These are phyloP conservation scores for Schwanniomyces polymorphus DNA, from an alignment of 805 yeast genomes.

Conservation along the genomic window DNA sequence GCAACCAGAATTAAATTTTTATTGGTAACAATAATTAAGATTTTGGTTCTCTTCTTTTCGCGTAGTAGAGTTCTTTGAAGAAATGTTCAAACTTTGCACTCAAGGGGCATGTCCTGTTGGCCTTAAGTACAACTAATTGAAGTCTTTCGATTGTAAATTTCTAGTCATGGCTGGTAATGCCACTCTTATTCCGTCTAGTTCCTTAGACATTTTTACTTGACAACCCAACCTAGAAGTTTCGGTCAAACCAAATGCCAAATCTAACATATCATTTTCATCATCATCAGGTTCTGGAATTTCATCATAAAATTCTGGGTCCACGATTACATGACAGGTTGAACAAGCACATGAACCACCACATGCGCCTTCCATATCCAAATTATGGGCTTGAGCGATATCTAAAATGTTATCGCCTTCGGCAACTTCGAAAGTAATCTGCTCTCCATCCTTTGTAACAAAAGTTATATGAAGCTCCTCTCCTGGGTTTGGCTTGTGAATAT, in stretches of 20 bases:
- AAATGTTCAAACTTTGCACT: too few relatives aligned
- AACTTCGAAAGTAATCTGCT: conserved; percentile 77
- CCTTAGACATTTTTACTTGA: conserved; percentile 86
- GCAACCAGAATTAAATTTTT: background rate
- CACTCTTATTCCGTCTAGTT: conserved; percentile 88
- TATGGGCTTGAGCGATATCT: conserved; percentile 93
- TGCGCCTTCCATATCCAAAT: conserved; percentile 95
- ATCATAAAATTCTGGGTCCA: conserved; percentile 94
- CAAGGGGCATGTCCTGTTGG: too few relatives aligned
- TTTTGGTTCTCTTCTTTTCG: background rate
- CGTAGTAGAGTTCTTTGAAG: background rate
- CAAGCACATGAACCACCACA: conserved; percentile 99
- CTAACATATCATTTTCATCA: conserved; percentile 98
- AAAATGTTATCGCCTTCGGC: conserved; percentile 89
- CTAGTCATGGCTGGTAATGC: conserved; percentile 98
- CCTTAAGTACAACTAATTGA: conserved; percentile 32
- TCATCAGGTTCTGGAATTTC: conserved; percentile 92
- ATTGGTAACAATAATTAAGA: too few relatives aligned
- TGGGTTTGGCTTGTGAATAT: conserved; percentile 83
- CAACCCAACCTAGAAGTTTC: conserved; percentile 97
- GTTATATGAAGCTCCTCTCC: conserved; percentile 87
- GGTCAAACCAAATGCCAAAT: conserved; percentile 93
- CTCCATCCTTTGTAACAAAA: conserved; percentile 89
- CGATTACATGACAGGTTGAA: conserved; percentile 94
- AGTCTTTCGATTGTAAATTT: conserved; percentile 81